These are phyloP conservation scores for Fusarium neocosmosporiellum DNA, from an alignment of 2,329 filamentous ascomycete species.

Conservation along the genomic window DNA sequence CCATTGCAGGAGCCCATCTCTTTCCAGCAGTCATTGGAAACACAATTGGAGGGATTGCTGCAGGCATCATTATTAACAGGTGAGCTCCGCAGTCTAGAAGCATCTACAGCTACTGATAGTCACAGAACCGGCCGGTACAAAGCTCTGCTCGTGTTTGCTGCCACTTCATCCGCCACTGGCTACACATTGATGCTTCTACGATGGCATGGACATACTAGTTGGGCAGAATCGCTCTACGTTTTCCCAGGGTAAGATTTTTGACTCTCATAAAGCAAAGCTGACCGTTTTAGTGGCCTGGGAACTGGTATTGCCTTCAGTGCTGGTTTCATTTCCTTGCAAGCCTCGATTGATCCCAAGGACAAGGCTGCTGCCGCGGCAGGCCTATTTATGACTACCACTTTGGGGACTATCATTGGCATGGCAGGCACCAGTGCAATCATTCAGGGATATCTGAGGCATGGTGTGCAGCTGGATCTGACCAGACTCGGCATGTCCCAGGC, in stretches of 20 bases:
- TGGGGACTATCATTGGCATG: slow-evolving; percentile 54
- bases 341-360: slow-evolving; percentile 51
- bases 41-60: slow-evolving; percentile 69
- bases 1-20: slow-evolving; percentile 69
- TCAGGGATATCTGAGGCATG: slow-evolving; percentile 14
- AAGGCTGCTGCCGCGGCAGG: slow-evolving; percentile 55
- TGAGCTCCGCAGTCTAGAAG: slow-evolving; percentile 20
- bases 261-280: not conserved
- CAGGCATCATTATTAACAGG: slow-evolving; percentile 67
- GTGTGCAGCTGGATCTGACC: slow-evolving; percentile 15
- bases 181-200: slow-evolving; percentile 65
- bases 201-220: slow-evolving; percentile 70
- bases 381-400: slow-evolving; percentile 52
- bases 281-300: slow-evolving; percentile 48
- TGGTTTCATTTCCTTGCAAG: slow-evolving; percentile 56
- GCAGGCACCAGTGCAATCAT: slow-evolving; percentile 52
- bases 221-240: slow-evolving; percentile 68
- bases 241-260: slow-evolving; percentile 53
- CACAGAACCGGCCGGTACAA: slow-evolving; percentile 70
- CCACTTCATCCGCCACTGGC: slow-evolving; percentile 59
- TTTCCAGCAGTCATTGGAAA: slow-evolving; percentile 77
- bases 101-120: not conserved
- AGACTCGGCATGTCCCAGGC: slow-evolving; percentile 20
- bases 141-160: slow-evolving; percentile 61
- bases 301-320: slow-evolving; percentile 55